A percentile compares a stretch with the other conserved stretches of the same genome.
These are phyloP conservation scores for Mycena indigotica DNA, from an alignment of 768 basidiomycete species.

Conservation along the genomic window DNA sequence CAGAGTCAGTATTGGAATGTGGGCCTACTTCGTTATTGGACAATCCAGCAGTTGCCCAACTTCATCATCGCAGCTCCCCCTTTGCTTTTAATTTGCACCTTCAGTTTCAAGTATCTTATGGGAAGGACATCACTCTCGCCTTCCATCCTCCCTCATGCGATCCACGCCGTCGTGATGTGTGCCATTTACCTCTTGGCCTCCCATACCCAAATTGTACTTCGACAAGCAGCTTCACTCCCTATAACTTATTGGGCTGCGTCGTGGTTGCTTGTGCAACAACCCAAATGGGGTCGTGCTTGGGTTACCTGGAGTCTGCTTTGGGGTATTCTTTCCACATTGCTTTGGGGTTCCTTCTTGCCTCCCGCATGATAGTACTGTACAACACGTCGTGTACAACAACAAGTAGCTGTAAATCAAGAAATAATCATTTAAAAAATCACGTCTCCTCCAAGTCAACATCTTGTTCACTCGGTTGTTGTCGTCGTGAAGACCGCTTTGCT, in stretches of 20 bases:
- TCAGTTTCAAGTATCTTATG: slow-evolving; percentile 38
- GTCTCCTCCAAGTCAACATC: no score
- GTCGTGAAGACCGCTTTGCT: no score
- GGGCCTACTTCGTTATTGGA: slow-evolving; percentile 89
- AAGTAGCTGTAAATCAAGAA: no score
- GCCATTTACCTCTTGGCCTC: slow-evolving; percentile 72
- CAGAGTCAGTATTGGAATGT: slow-evolving; percentile 86
- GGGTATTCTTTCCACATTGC: slow-evolving; percentile 66
- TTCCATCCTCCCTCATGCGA: slow-evolving; percentile 65
- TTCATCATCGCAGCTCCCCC: slow-evolving; percentile 79
- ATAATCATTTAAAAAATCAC: no score
- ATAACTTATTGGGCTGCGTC: slow-evolving; percentile 87
- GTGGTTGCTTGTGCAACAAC: slow-evolving; percentile 55
- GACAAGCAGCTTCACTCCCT: slow-evolving; percentile 76
- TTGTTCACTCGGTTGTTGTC: no score
- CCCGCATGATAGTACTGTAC: no score
- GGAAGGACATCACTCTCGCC: slow-evolving; percentile 35
- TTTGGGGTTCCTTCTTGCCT: slow-evolving; percentile 87
- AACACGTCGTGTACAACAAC: no score
- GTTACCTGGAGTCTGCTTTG: slow-evolving; percentile 78
- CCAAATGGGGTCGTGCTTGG: slow-evolving; percentile 60
- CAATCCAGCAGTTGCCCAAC: slow-evolving; percentile 79
- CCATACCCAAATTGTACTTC: slow-evolving; percentile 85
- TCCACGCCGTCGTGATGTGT: slow-evolving; percentile 70
- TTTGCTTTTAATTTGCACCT: slow-evolving; percentile 52